phyloP scores from a whole-genome alignment of 768 basidiomycete genomes.

The Trametes sanguinea region DNA sequence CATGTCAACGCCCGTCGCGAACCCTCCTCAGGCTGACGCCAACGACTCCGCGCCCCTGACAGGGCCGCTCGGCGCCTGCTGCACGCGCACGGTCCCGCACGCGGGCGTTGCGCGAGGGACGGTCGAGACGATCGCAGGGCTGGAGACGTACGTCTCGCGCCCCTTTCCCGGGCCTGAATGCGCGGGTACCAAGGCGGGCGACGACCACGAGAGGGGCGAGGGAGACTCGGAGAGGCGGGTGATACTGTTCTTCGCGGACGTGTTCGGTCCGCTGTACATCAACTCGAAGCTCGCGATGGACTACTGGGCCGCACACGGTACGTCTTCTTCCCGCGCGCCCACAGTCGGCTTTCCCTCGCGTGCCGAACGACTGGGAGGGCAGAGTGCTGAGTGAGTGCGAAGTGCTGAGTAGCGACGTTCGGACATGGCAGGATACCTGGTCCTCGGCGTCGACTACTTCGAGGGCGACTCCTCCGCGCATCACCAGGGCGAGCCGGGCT shows the following conservation, averaged over 20 bases:
- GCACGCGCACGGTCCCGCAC: slow-evolving; percentile 55
- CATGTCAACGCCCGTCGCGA: too few relatives aligned
- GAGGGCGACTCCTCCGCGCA: slow-evolving; percentile 53
- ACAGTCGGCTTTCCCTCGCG: too few relatives aligned
- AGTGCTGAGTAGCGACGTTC: neutral
- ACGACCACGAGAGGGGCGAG: slow-evolving; percentile 32
- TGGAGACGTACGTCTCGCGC: slow-evolving; percentile 57
- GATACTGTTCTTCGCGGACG: slow-evolving; percentile 59
- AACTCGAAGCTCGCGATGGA: slow-evolving; percentile 64
- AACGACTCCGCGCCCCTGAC: slow-evolving; percentile 8
- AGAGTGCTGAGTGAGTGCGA: neutral
- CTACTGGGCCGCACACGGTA: slow-evolving; percentile 62
- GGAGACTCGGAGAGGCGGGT: slow-evolving; percentile 34
- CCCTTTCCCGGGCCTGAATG: slow-evolving; percentile 30
- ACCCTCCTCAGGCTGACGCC: neutral
- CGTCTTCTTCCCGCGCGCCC: neutral
- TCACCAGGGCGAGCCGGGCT: slow-evolving; percentile 37
- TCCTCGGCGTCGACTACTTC: slow-evolving; percentile 65
- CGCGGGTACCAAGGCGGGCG: neutral
- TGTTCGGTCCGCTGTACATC: slow-evolving; percentile 58
- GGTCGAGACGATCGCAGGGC: slow-evolving; percentile 40
- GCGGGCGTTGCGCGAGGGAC: slow-evolving; percentile 37
- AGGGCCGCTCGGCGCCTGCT: slow-evolving; percentile 43
- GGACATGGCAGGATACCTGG: slow-evolving; percentile 48
- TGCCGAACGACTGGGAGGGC: too few relatives aligned